These are phyloP conservation scores for Talaromyces albobiverticillius DNA, from an alignment of 2,329 filamentous ascomycete genomes.

Conservation along the genomic window DNA sequence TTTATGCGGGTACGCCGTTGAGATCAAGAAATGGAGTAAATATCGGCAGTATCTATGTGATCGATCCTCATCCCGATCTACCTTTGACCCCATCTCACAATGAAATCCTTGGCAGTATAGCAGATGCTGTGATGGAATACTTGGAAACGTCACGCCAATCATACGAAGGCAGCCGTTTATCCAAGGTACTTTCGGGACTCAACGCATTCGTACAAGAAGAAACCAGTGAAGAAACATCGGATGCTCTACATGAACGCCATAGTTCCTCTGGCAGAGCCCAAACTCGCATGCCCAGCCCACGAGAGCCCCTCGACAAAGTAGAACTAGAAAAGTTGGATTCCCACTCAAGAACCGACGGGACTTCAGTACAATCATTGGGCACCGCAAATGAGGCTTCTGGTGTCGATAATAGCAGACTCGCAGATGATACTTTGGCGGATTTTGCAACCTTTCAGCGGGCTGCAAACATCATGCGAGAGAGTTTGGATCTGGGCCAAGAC, in stretches of 20 bases:
- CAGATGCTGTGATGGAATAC: slow-evolving; percentile 26
- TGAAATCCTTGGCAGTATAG: slow-evolving; percentile 23
- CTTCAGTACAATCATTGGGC: no score
- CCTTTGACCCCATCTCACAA: slow-evolving; percentile 16
- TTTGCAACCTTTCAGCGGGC: slow-evolving; percentile 42
- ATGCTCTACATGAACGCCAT: slow-evolving; percentile 10
- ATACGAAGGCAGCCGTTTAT: slow-evolving; percentile 14
- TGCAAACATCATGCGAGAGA: slow-evolving; percentile 38
- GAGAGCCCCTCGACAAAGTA: no score
- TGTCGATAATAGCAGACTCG: no score
- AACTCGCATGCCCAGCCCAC: no score
- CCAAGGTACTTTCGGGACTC: slow-evolving; percentile 15
- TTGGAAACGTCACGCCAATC: slow-evolving; percentile 22
- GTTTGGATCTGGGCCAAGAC: slow-evolving; percentile 36
- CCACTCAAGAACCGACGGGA: no score
- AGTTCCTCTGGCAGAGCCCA: no score
- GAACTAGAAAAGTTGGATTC: no score
- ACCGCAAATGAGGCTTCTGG: no score
- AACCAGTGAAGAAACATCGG: slow-evolving; percentile 9
- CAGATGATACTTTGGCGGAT: no score
- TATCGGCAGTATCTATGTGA: slow-evolving; percentile 30
- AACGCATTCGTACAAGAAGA: slow-evolving; percentile 18
- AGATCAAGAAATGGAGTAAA: slow-evolving; percentile 29
- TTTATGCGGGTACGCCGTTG: slow-evolving; percentile 30
- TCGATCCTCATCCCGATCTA: slow-evolving; percentile 22